A percentile compares a stretch with the other conserved stretches of the same genome.
These are phyloP conservation scores for Skeletonema potamos DNA, from an alignment of 108 stramenopile genomes.

Conservation along the genomic window DNA sequence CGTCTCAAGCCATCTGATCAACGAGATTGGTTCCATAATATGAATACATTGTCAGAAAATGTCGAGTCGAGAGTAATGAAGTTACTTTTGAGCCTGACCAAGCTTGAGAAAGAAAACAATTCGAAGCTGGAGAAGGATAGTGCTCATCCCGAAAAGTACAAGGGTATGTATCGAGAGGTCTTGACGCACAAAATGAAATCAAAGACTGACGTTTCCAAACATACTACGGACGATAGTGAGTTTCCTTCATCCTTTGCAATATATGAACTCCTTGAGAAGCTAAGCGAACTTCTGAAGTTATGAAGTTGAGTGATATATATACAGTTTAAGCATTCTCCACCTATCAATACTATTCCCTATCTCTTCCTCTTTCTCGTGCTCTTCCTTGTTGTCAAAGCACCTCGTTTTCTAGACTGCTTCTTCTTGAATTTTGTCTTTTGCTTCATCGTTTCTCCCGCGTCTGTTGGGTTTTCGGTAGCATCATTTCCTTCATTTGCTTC, in stretches of 20 bases:
- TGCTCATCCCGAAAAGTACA: conserved; percentile 42
- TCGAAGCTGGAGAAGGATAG: neutral
- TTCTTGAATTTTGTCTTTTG: neutral
- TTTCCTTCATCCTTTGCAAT: conserved; percentile 10
- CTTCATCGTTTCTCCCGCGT: neutral
- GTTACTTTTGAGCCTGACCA: conserved; percentile 64
- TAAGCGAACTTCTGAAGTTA: neutral
- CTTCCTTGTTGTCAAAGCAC: neutral
- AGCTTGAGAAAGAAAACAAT: conserved; percentile 53
- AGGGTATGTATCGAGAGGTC: conserved; percentile 61
- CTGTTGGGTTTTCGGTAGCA: neutral
- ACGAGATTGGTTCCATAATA: conserved; percentile 61
- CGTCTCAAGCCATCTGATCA: neutral
- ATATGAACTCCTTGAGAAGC: neutral
- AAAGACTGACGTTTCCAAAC: neutral
- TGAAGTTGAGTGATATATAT: neutral
- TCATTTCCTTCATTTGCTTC: neutral
- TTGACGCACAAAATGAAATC: conserved; percentile 56
- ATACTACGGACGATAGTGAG: neutral
- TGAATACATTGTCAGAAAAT: conserved; percentile 61
- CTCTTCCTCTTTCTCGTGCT: neutral
- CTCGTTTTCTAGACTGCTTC: neutral
- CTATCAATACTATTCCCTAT: neutral
- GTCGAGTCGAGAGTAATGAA: conserved; percentile 75
- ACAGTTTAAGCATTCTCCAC: neutral